Percentiles rank a stretch among this genome's conserved stretches.
Conservation (phyloP, 2,329 filamentous ascomycete genomes). For the Pseudopyrenochaeta lycopersici region DNA sequence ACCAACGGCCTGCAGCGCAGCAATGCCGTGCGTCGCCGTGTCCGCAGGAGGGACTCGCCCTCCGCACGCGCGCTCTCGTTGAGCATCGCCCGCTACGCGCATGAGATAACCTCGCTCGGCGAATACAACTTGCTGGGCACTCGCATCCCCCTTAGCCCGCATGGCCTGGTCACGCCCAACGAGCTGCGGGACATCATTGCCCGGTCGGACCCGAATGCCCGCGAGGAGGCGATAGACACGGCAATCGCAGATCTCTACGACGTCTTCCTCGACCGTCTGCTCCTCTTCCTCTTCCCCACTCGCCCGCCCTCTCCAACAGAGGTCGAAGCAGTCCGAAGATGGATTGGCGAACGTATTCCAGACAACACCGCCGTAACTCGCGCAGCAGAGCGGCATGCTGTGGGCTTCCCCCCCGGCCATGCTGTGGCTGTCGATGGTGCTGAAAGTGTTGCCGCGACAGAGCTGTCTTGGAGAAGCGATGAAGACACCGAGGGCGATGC, state of each 20-base stretch:
- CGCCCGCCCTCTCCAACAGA: constrained; percentile 29
- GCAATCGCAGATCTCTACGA: constrained; percentile 37
- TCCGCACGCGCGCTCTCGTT: constrained; percentile 19
- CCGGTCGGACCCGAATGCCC: constrained; percentile 25
- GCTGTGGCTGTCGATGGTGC: constrained; percentile 22
- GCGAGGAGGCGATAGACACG: constrained; percentile 27
- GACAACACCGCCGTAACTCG: constrained; percentile 19
- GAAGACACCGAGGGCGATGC: constrained; percentile 52
- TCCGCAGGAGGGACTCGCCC: constrained; percentile 32
- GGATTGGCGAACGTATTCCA: constrained; percentile 28
- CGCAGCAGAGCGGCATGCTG: constrained; percentile 33
- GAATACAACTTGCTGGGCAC: constrained; percentile 36
- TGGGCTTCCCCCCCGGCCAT: constrained; percentile 15
- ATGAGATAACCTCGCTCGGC: constrained; percentile 32
- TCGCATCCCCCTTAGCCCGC: constrained; percentile 30
- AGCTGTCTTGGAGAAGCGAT: constrained; percentile 40
- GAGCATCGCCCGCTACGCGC: constrained; percentile 20
- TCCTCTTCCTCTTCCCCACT: constrained; percentile 29
- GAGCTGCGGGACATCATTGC: constrained; percentile 35
- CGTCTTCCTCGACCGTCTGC: constrained; percentile 40
- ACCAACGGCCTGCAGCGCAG: constrained; percentile 65
- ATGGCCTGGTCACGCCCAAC: constrained; percentile 24
- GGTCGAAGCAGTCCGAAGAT: constrained; percentile 22
- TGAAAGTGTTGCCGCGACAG: constrained; percentile 44
- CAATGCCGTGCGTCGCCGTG: constrained; percentile 69